phyloP scores from a whole-genome alignment of 345 rosid genomes.

The Eucalyptus erythrocorys region DNA sequence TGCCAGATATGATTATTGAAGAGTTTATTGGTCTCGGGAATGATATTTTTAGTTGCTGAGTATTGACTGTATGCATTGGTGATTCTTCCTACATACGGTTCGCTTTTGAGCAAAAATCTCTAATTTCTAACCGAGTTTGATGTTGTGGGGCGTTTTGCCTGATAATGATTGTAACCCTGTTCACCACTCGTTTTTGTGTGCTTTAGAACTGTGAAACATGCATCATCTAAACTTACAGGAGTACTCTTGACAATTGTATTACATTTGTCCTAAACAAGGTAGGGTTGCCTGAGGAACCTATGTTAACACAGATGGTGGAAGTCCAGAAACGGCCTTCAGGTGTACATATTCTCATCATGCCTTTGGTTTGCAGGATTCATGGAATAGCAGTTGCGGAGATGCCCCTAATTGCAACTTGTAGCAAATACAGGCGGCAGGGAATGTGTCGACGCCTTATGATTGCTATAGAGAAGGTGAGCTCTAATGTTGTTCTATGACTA shows the following conservation, averaged over 20 bases:
- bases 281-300: not conserved
- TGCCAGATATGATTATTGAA: not conserved
- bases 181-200: not conserved
- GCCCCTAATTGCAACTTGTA: slow-evolving; percentile 97
- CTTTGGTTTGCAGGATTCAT: slow-evolving; percentile 44
- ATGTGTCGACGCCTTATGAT: slow-evolving; percentile 75
- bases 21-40: not conserved
- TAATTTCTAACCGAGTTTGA: not conserved
- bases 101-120: not conserved
- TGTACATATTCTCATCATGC: not conserved
- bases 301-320: not conserved
- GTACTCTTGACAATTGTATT: not conserved
- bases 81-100: not conserved
- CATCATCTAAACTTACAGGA: not conserved
- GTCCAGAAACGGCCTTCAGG: not conserved
- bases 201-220: not conserved
- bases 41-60: not conserved
- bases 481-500: not conserved
- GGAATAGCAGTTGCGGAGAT: slow-evolving; percentile 83
- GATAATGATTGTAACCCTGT: not conserved
- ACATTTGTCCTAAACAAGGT: not conserved
- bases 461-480: slow-evolving; percentile 76
- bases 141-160: not conserved
- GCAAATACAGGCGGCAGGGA: slow-evolving; percentile 79
- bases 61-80: not conserved